phyloP scores from a whole-genome alignment of 306 rosid species.

The Gastrolobium villosum region DNA sequence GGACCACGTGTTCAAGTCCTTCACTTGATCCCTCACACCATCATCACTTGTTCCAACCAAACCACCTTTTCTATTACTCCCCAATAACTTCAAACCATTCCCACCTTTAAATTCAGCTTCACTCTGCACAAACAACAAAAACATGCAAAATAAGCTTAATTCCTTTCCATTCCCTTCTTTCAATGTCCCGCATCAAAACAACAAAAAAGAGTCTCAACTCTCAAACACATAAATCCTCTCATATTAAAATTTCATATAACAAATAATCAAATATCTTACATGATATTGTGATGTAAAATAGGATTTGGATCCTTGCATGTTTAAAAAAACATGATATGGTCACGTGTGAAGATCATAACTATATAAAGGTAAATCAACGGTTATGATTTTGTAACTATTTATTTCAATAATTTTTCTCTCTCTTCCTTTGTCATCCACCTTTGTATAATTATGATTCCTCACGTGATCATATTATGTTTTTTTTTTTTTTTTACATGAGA shows the following conservation, averaged over 20 bases:
- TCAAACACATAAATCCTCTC: neutral
- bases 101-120: conserved; percentile 70
- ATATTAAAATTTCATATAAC: neutral
- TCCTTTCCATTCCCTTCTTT: neutral
- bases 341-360: too few relatives aligned
- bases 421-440: too few relatives aligned
- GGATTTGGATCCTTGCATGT: too few relatives aligned
- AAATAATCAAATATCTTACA: too few relatives aligned
- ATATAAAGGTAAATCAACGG: too few relatives aligned
- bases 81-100: conserved; percentile 48
- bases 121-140: conserved; percentile 67
- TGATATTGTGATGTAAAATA: too few relatives aligned
- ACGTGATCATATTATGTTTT: too few relatives aligned
- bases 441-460: too few relatives aligned
- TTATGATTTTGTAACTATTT: too few relatives aligned
- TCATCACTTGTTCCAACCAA: conserved; percentile 58
- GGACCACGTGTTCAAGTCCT: conserved; percentile 62
- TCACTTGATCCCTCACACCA: conserved; percentile 49
- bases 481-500: too few relatives aligned
- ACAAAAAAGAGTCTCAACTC: neutral
- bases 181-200: conserved; percentile 12
- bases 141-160: conserved; percentile 34
- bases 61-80: conserved; percentile 52
- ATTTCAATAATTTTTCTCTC: too few relatives aligned
- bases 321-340: too few relatives aligned